Evolutionary conservation across 495 filamentous ascomycete genomes (phyloP).

Genomic region (Pseudomonodictys pantanalensis): DNA sequence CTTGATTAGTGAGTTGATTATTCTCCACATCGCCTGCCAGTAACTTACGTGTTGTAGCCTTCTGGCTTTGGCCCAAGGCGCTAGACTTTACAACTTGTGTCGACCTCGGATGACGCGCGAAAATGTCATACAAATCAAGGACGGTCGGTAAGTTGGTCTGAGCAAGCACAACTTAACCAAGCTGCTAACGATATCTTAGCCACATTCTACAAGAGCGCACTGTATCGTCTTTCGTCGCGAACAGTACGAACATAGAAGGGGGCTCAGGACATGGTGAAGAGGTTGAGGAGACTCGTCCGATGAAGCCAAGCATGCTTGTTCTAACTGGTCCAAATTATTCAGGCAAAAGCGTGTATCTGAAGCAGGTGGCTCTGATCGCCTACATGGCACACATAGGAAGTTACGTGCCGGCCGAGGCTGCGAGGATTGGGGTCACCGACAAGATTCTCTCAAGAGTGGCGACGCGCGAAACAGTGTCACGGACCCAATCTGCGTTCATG

Average conservation of each 20-base stretch:
- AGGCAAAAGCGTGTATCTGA: constrained; percentile 94
- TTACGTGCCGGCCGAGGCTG: constrained; percentile 78
- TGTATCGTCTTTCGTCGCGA: constrained; percentile 81
- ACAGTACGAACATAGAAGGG: constrained; percentile 70
- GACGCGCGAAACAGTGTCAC: constrained; percentile 80
- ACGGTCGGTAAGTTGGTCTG: constrained; percentile 60
- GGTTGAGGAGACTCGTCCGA: neutral
- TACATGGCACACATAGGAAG: constrained; percentile 92
- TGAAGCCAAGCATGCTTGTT: constrained; percentile 69
- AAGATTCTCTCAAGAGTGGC: constrained; percentile 87
- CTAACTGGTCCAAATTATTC: constrained; percentile 95
- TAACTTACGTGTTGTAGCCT: constrained; percentile 51
- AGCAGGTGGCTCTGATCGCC: constrained; percentile 90
- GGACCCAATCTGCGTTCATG: constrained; percentile 88
- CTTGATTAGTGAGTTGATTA: constrained; percentile 61
- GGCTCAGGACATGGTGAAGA: constrained; percentile 47
- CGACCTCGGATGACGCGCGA: constrained; percentile 66
- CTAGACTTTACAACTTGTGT: constrained; percentile 67
- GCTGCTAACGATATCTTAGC: constrained; percentile 37
- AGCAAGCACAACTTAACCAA: constrained; percentile 12
- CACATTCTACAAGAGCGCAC: constrained; percentile 89
- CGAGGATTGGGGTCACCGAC: constrained; percentile 83
- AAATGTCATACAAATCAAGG: constrained; percentile 74
- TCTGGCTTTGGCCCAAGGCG: constrained; percentile 75
- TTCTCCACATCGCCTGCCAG: neutral